Evolutionary conservation across 257 asterid genomes (phyloP).

Genomic region (Scutellaria minor): DNA sequence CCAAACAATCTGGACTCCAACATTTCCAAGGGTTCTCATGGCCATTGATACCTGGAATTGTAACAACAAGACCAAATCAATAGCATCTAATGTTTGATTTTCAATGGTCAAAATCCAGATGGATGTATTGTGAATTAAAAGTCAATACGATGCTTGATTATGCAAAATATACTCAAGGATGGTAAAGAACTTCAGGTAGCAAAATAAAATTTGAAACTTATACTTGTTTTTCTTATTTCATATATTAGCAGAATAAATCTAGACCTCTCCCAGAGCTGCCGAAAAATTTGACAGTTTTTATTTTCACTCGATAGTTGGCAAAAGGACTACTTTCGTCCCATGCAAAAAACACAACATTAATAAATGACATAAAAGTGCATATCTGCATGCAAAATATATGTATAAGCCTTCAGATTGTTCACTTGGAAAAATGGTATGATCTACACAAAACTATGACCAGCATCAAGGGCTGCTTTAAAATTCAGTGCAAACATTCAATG

Average conservation of each 20-base stretch:
- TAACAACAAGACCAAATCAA: slow-evolving; percentile 27
- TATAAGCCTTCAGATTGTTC: slow-evolving; percentile 2
- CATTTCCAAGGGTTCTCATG: slow-evolving; percentile 81
- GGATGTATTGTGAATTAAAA: not conserved
- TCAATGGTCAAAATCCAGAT: slow-evolving; percentile 9
- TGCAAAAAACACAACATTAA: not conserved
- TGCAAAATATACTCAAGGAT: slow-evolving; percentile 15
- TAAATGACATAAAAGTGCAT: not conserved
- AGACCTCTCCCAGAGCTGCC: not conserved
- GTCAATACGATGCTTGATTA: slow-evolving; percentile 22
- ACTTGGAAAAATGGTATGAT: slow-evolving; percentile 24
- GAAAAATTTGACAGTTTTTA: not conserved
- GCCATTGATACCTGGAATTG: slow-evolving; percentile 86
- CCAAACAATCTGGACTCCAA: slow-evolving; percentile 91
- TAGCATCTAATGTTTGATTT: slow-evolving; percentile 23
- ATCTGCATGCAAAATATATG: not conserved
- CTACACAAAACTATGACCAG: slow-evolving; percentile 14
- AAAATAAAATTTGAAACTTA: not conserved
- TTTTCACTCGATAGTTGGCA: slow-evolving; percentile 3
- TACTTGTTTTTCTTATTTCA: not conserved
- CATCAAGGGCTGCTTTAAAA: slow-evolving; percentile 18
- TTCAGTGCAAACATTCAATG: not conserved
- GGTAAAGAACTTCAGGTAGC: not conserved
- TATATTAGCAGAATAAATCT: not conserved
- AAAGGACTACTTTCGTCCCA: slow-evolving; percentile 3